Base-by-base conservation (phyloP, 139 green algal species). In the Eudorina sp. region DNA sequence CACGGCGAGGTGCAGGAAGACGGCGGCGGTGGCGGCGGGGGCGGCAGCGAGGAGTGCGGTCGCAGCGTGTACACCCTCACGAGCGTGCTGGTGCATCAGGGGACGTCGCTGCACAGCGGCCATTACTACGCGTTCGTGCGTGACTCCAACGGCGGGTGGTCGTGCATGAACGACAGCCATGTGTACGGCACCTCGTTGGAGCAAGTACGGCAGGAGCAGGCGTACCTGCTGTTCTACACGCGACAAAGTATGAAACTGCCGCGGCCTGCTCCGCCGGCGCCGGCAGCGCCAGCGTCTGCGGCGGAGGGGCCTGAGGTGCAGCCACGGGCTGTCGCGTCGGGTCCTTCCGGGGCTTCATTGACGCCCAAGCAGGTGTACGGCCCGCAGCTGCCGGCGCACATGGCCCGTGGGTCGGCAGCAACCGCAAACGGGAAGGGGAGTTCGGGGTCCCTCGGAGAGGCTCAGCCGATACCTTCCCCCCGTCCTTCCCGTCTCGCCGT, bases 201-300 rank as follows among this genome's bases (percentile, higher is more conserved):
- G 53, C 36, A 43, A 19, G 97, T 97, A 34, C 88, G 97, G 66
- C 77, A 90, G 0, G 96, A 99, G 92, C 89, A 94, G 46, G 96
- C 97, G 0, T 99, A 99, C 94, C 95, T 99, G 27, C 93, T 99
- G 36, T 99, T 99, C 91, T 99, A 99, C 92, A 94, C 95, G 29
- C 85, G 88, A 36, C 41, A 45, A 25, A 46, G 2, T 80, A 95
- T 96, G 85, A 93, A 93, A 79, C 48, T 27, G 31, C 84, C 86
- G 41, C 84, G 84, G 31, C 40, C 45, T 2, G 16, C 9, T 29
- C 3, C 55, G 29, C 34, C 51, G 53, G 41, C 74, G 43, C 11
- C 21, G 40, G 1, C 72, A 27, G 21, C 62, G 40, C 16, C 31
- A 18, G 51, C 31, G 31, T 9, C 53, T 18, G 53, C 38, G 23